Base-by-base conservation (phyloP, 257 asterid species). In the Solanum tacnaense region DNA sequence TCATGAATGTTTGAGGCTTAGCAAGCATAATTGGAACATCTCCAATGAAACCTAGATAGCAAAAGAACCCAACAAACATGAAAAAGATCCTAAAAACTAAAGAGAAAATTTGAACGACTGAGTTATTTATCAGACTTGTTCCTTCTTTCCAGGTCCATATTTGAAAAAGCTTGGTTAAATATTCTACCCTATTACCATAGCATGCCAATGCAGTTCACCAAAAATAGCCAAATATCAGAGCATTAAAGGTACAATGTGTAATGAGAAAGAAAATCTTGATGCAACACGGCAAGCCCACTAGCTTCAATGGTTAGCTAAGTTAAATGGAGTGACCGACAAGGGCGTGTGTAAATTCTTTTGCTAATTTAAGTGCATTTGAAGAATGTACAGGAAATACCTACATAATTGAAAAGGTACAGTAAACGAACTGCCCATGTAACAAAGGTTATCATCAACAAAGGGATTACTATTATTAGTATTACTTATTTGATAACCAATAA, bases 1-100 rank as follows among this genome's bases (percentile, higher is more conserved):
- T 97, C 98, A 97, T 95, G 90, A 95, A 97, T 23, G 98, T 97
- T 89, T 94, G 99, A 13, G 99, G 99, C 84, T 97, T 96, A 88
- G 98, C 99, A 86, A 97, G 93, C 95, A 97, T 94, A 70, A 97
- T 95, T 44, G 99, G 99, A 73, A 92, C 94, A 84, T 96, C 94
- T 81, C 98, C 98, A 86, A 97, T 96, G 84, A 86, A 91, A 89
- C 99, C 99, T 97, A 87, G 79, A 74, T 29, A 4, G 25, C 52
- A 86, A 74, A 83, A 90, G 44, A 18, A 73, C 70, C 86, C 79
- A 36, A 10, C 18, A 20, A 86, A 70, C 35, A 25, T 60, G 41
- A 72, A 89, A 49, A 62, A 44, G 39, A 27, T 81, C 65, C 84
- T 27, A 79, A 79, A 78, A 29, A 81, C 29, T 16, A 27, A 46